Evolutionary conservation across 371 early-diverging fungal genomes (phyloP).

Genomic region (Rhizopus stolonifer): DNA sequence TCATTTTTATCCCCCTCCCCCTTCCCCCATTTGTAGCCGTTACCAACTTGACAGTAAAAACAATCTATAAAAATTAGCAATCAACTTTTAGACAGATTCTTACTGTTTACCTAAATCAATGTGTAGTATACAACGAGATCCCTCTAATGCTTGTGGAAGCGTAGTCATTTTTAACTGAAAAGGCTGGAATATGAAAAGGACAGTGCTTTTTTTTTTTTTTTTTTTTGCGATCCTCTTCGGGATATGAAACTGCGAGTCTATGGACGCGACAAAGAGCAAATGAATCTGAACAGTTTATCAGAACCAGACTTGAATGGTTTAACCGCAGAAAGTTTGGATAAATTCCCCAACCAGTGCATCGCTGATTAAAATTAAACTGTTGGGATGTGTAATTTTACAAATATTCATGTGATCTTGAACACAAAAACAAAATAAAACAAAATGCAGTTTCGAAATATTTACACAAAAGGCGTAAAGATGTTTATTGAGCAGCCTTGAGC

Average conservation of each 20-base stretch:
- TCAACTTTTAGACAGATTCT: constrained; percentile 8
- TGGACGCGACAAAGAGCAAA: no score
- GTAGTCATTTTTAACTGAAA: constrained; percentile 3
- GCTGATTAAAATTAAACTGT: neutral
- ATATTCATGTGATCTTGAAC: neutral
- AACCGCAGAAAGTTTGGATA: no score
- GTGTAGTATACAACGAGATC: constrained; percentile 61
- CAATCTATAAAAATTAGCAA: constrained; percentile 51
- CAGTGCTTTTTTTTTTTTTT: constrained; percentile 6
- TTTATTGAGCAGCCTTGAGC: constrained; percentile 46
- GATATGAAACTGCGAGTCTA: no score
- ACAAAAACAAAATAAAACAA: neutral
- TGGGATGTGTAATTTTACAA: neutral
- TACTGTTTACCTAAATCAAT: constrained; percentile 52
- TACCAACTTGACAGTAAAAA: constrained; percentile 78
- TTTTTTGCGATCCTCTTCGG: no score
- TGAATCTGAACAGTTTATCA: no score
- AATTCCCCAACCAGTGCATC: neutral
- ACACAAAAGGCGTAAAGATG: neutral
- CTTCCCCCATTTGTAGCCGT: neutral
- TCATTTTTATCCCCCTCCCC: no score
- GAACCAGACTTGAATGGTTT: no score
- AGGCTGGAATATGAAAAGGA: neutral
- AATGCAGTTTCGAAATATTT: neutral
- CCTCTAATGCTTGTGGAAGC: constrained; percentile 50